A percentile compares a stretch with the other conserved stretches of the same genome.
phyloP scores from a whole-genome alignment of 768 basidiomycete species.

The Pleurotus ostreatus region DNA sequence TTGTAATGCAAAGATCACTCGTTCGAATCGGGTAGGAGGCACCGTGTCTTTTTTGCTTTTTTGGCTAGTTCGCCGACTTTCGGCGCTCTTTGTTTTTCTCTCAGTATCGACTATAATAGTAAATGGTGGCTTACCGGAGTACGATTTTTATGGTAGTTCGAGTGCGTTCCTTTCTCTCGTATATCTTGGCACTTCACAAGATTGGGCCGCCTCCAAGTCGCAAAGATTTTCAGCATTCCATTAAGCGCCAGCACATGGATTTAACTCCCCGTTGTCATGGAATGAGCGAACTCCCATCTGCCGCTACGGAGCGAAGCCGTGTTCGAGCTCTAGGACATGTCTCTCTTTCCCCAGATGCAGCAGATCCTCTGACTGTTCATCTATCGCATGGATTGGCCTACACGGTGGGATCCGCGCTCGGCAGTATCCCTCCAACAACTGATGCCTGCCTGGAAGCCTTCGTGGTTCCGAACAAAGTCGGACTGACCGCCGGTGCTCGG shows the following conservation, averaged over 20 bases:
- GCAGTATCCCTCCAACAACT: constrained; percentile 41
- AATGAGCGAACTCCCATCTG: constrained; percentile 16
- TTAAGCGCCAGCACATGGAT: neutral
- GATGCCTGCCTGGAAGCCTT: constrained; percentile 53
- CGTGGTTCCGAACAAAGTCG: constrained; percentile 41
- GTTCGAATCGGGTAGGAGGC: constrained; percentile 8
- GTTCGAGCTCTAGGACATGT: neutral
- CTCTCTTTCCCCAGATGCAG: constrained; percentile 12
- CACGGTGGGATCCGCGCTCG: constrained; percentile 57
- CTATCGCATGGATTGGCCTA: constrained; percentile 51
- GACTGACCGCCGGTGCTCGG: constrained; percentile 53
- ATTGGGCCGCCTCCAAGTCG: too few relatives aligned
- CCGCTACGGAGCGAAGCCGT: constrained; percentile 11
- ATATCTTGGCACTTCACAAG: too few relatives aligned
- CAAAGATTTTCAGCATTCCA: too few relatives aligned
- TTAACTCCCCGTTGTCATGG: constrained; percentile 10
- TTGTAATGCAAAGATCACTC: constrained; percentile 8
- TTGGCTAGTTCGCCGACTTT: neutral
- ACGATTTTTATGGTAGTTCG: too few relatives aligned
- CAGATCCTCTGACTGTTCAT: constrained; percentile 36
- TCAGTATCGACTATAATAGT: too few relatives aligned
- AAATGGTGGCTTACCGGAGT: too few relatives aligned
- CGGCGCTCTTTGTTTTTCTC: neutral
- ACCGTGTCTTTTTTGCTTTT: neutral
- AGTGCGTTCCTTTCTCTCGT: too few relatives aligned